Evolutionary conservation across 176 grass and related monocot species (phyloP).

Genomic region (Oryza meridionalis): DNA sequence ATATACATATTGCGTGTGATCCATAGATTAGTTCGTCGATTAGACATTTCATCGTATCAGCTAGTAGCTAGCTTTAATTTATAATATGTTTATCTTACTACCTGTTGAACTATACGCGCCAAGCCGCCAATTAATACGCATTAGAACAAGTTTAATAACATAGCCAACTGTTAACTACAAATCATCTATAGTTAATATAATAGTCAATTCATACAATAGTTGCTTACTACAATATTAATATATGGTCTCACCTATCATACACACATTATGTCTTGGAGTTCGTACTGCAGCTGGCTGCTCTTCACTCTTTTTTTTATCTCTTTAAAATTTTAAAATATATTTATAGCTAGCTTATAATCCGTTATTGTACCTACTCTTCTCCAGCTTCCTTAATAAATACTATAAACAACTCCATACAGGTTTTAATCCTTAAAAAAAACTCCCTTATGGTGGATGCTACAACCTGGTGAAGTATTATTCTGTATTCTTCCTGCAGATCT

Average conservation of each 20-base stretch:
- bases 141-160: too few relatives aligned
- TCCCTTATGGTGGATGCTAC: neutral
- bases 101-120: neutral
- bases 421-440: too few relatives aligned
- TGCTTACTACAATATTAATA: too few relatives aligned
- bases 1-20: constrained; percentile 1
- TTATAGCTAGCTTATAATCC: too few relatives aligned
- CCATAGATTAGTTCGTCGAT: constrained; percentile 14
- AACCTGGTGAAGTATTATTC: constrained; percentile 14
- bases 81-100: neutral
- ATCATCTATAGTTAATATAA: too few relatives aligned
- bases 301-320: too few relatives aligned
- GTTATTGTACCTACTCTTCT: neutral
- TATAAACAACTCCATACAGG: neutral
- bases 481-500: neutral
- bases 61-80: neutral
- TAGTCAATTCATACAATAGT: too few relatives aligned
- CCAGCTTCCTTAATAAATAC: neutral
- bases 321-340: too few relatives aligned
- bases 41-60: constrained; percentile 36
- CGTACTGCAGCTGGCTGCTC: too few relatives aligned
- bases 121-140: neutral
- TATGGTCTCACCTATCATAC: too few relatives aligned
- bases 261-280: too few relatives aligned
- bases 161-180: too few relatives aligned